These are phyloP conservation scores for Meyerozyma elateridarum DNA, from an alignment of 1,139 yeast species.

Conservation along the genomic window DNA sequence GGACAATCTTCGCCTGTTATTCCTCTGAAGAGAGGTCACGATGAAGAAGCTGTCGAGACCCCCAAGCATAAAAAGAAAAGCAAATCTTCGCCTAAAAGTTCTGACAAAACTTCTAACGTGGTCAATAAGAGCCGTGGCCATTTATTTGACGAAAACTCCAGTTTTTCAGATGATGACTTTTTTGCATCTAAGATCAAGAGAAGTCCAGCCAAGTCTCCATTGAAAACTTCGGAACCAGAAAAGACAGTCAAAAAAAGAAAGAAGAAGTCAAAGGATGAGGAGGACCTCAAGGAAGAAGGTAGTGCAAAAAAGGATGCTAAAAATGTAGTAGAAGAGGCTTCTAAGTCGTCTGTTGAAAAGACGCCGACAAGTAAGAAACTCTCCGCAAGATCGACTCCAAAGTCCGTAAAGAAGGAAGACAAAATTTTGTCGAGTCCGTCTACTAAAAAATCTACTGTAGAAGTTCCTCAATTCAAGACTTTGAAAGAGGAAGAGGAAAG, in stretches of 20 bases:
- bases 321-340: too few relatives aligned
- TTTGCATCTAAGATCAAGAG: conserved; percentile 3
- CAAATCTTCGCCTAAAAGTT: not conserved
- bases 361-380: too few relatives aligned
- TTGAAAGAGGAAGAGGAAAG: conserved; percentile 4
- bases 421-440: too few relatives aligned
- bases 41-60: not conserved
- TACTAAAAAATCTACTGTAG: not conserved
- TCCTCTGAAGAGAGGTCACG: conserved; percentile 1
- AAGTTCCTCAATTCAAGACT: conserved; percentile 1
- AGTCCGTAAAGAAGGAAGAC: too few relatives aligned
- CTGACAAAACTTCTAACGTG: too few relatives aligned
- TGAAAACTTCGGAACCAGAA: not conserved
- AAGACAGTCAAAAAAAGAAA: not conserved
- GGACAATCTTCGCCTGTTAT: not conserved
- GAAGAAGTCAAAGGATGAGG: not conserved
- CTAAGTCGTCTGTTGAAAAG: too few relatives aligned
- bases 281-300: not conserved
- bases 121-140: conserved; percentile 1
- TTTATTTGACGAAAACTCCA: conserved; percentile 3
- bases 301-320: not conserved
- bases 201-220: conserved; percentile 2
- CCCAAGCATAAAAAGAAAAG: not conserved
- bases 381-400: too few relatives aligned
- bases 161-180: conserved; percentile 3